These are phyloP conservation scores for Lipomyces sp. DNA, from an alignment of 805 yeast genomes.

Conservation along the genomic window DNA sequence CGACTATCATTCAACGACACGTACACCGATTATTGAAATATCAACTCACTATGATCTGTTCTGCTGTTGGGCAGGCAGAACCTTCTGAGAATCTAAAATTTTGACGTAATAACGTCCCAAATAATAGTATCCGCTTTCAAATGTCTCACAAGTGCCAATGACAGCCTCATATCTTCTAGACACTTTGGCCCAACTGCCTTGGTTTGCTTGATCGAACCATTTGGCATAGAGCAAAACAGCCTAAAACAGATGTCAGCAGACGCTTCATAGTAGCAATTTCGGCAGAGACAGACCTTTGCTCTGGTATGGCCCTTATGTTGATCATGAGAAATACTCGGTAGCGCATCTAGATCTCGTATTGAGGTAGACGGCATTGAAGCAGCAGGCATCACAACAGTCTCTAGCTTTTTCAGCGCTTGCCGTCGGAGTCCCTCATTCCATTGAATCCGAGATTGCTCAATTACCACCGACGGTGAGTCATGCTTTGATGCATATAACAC, in stretches of 20 bases:
- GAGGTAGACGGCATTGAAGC: not conserved
- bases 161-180: conserved; percentile 70
- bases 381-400: conserved; percentile 15
- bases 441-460: conserved; percentile 78
- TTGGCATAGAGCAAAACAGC: conserved; percentile 79
- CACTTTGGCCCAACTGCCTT: conserved; percentile 75
- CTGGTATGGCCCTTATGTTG: not conserved
- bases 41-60: conserved; percentile 26
- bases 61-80: conserved; percentile 44
- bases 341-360: not conserved
- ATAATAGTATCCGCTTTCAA: conserved; percentile 82
- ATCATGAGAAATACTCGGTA: not conserved
- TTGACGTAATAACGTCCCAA: conserved; percentile 81
- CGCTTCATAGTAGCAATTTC: not conserved
- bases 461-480: conserved; percentile 41
- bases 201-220: conserved; percentile 88
- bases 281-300: conserved; percentile 17
- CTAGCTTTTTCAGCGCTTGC: conserved; percentile 61
- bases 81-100: conserved; percentile 68
- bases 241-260: conserved; percentile 30
- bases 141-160: conserved; percentile 56
- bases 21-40: not conserved
- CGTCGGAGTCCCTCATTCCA: conserved; percentile 91
- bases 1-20: conserved; percentile 31
- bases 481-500: conserved; percentile 60